These are phyloP conservation scores for Cenchrus fungigraminus DNA, from an alignment of 176 grass and related monocot species.

Conservation along the genomic window DNA sequence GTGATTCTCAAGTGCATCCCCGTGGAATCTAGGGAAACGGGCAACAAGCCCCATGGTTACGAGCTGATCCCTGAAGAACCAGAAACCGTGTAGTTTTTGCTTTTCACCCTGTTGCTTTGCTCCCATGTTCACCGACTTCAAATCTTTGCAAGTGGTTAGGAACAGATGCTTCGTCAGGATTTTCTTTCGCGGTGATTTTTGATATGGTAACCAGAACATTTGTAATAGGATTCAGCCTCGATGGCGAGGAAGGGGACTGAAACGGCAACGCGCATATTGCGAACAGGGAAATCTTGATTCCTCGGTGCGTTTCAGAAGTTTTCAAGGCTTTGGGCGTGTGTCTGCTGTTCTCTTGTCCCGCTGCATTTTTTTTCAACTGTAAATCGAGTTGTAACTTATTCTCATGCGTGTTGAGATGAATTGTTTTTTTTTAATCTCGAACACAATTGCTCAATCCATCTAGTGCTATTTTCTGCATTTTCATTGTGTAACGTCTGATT, in stretches of 20 bases:
- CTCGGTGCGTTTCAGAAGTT: too few relatives aligned
- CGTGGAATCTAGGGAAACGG: constrained; percentile 43
- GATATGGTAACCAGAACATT: not conserved
- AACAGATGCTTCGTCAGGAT: not conserved
- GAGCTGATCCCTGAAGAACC: constrained; percentile 63
- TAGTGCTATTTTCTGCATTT: not conserved
- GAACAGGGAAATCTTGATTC: too few relatives aligned
- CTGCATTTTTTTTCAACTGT: not conserved
- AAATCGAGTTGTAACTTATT: not conserved
- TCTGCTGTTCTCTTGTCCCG: not conserved
- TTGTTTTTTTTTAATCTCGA: too few relatives aligned
- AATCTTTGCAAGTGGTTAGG: not conserved
- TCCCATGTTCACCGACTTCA: not conserved
- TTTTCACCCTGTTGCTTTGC: not conserved
- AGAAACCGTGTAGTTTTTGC: constrained; percentile 44
- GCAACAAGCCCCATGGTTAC: constrained; percentile 48
- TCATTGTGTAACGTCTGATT: too few relatives aligned
- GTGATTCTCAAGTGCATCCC: constrained; percentile 83
- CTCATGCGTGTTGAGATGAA: not conserved
- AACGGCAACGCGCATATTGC: not conserved
- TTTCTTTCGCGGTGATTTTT: not conserved
- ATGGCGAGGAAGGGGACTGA: not conserved
- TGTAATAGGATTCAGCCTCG: not conserved
- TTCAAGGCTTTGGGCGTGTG: too few relatives aligned
- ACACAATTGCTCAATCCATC: not conserved